Evolutionary conservation across 1,284 basidiomycete genomes (phyloP), one percentile per base, ranked within the genome.

Genomic region (Ustilago tritici): DNA sequence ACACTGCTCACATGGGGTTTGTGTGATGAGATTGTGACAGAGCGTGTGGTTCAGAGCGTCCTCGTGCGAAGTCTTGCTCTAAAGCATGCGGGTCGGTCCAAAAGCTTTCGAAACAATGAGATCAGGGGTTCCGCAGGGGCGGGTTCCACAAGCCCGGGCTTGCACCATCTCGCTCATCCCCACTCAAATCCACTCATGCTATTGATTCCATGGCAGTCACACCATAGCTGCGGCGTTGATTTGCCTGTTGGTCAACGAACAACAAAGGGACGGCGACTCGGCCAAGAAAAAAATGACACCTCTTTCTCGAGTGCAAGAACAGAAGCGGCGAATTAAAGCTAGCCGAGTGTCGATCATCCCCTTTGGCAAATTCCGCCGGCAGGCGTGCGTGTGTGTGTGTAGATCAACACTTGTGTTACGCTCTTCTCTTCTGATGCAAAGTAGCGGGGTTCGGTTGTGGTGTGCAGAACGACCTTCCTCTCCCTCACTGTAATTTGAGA

Each of bases 261-360:
- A 38, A 38, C 36, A 5, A 38, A 38, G 36, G 36, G 14, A 41
- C 12, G 36, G 36, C 36, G 36, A 38, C 15, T 41, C 40, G 40
- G 2, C 40, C 14, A 41, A 41, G 4, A 41, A 41, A 15, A 38
- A 28, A 28, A 28, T 28, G 23, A 28, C 23, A 28, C 23, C 23
- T 28, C 23, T 28, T 28, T 28, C 23, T 28, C 23, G 23, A 28
- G 23, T 41, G 40, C 12, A 41, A 15, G 43, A 46, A 19, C 23
- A 19, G 14, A 41, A 41, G 43, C 19, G 43, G n/a, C 43, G 43
- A 46, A 46, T 46, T n/a, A 17, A 11, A 41, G n/a, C 8, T 46
- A 46, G 43, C 43, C 43, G 43, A 46, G 43, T 19, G 43, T 46
- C n/a, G 43, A 46, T 46, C 43, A 46, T 46, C 23, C 7, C 23